phyloP scores from a whole-genome alignment of 1,139 yeast species.

The Zhuliangozyma parablackwelliae region DNA sequence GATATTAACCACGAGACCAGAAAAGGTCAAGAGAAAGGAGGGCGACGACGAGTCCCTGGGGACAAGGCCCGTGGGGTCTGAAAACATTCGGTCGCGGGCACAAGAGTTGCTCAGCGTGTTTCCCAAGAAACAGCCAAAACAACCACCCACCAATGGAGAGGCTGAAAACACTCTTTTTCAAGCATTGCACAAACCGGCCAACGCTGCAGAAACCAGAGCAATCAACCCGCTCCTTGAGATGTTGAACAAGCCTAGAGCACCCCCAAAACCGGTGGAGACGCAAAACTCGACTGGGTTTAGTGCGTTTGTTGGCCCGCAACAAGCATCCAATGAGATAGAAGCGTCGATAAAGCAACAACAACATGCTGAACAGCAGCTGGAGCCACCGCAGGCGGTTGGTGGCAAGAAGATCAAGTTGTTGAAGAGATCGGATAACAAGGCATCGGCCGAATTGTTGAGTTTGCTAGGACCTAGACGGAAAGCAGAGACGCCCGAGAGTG shows the following conservation, averaged over 20 bases:
- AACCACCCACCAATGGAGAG: conserved; percentile 3
- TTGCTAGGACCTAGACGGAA: conserved; percentile 9
- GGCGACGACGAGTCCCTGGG: conserved; percentile 1
- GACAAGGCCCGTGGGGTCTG: conserved; percentile 16
- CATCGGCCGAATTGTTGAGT: conserved; percentile 10
- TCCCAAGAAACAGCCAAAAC: conserved; percentile 14
- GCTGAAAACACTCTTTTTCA: conserved; percentile 1
- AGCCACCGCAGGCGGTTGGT: conserved; percentile 9
- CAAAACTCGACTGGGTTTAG: too few species aligned
- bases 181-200: neutral
- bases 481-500: neutral
- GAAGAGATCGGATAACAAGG: conserved; percentile 20
- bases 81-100: conserved; percentile 33
- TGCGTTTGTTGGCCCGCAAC: conserved; percentile 1
- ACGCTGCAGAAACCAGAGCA: neutral
- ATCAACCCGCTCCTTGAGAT: neutral
- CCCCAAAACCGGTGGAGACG: too few species aligned
- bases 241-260: neutral
- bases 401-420: conserved; percentile 30
- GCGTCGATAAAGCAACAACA: conserved; percentile 13
- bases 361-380: neutral
- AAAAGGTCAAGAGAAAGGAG: conserved; percentile 9
- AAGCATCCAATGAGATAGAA: conserved; percentile 23
- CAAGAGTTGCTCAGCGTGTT: conserved; percentile 37
- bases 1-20: conserved; percentile 36